Evolutionary conservation across 2,329 filamentous ascomycete species (phyloP).

Genomic region (Cadophora gregata): DNA sequence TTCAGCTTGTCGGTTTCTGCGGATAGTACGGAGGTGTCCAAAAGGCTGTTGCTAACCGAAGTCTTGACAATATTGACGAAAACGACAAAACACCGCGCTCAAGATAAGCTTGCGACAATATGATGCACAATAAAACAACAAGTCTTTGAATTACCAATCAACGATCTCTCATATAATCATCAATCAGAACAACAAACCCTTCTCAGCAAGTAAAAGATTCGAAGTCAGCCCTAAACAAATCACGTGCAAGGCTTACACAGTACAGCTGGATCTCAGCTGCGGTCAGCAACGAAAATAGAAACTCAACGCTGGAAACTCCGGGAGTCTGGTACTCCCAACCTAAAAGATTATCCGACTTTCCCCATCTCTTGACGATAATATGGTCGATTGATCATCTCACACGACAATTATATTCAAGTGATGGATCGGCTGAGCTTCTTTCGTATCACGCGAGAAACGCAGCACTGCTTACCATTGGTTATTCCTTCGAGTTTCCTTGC

Average conservation of each 20-base stretch:
- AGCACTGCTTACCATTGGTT: neutral
- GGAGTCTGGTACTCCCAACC: neutral
- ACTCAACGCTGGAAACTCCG: neutral
- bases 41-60: neutral
- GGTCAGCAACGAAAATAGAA: conserved; percentile 10
- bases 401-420: conserved; percentile 1
- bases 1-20: neutral
- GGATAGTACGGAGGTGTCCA: neutral
- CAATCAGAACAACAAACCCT: neutral
- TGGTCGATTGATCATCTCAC: neutral
- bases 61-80: neutral
- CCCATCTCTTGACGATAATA: neutral
- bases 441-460: neutral
- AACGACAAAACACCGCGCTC: neutral
- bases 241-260: neutral
- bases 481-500: neutral
- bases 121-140: neutral
- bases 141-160: neutral
- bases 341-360: neutral
- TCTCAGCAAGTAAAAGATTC: neutral
- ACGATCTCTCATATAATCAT: neutral
- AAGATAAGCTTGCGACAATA: neutral
- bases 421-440: conserved; percentile 4
- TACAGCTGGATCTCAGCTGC: neutral
- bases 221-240: neutral